These are phyloP conservation scores for Saccharomyces hybrid DNA, from an alignment of 1,139 yeast species.

Conservation along the genomic window DNA sequence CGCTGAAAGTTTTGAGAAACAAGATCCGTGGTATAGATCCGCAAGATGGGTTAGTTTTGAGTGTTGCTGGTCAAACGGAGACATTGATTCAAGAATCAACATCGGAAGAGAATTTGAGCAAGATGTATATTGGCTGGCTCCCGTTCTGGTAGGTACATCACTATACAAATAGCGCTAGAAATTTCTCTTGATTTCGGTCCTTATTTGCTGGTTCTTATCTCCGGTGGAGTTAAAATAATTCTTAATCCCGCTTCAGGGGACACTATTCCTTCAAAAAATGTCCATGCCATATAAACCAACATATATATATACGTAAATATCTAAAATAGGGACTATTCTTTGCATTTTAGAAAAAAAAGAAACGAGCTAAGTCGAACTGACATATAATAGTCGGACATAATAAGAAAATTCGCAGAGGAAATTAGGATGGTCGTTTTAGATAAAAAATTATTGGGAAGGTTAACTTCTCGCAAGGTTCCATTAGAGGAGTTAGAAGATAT, in stretches of 20 bases:
- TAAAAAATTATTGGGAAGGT: conserved; percentile 8
- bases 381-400: not conserved
- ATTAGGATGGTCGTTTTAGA: conserved; percentile 3
- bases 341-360: not conserved
- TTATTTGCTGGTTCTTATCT: not conserved
- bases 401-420: not conserved
- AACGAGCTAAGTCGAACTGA: not conserved
- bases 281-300: not conserved
- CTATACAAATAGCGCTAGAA: not conserved
- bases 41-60: conserved; percentile 77
- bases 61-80: conserved; percentile 90
- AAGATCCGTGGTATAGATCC: conserved; percentile 82
- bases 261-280: not conserved
- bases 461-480: conserved; percentile 10
- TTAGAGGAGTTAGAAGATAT: conserved; percentile 17
- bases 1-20: conserved; percentile 66
- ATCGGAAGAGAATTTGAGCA: conserved; percentile 59
- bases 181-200: not conserved
- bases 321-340: not conserved
- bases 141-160: conserved; percentile 48
- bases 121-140: conserved; percentile 95
- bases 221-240: not conserved
- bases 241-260: not conserved
- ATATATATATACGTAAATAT: not conserved
- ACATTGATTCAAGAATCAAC: conserved; percentile 80